Evolutionary conservation across 164 flowering plant genomes (phyloP).

Genomic region (Dillenia turbinata): DNA sequence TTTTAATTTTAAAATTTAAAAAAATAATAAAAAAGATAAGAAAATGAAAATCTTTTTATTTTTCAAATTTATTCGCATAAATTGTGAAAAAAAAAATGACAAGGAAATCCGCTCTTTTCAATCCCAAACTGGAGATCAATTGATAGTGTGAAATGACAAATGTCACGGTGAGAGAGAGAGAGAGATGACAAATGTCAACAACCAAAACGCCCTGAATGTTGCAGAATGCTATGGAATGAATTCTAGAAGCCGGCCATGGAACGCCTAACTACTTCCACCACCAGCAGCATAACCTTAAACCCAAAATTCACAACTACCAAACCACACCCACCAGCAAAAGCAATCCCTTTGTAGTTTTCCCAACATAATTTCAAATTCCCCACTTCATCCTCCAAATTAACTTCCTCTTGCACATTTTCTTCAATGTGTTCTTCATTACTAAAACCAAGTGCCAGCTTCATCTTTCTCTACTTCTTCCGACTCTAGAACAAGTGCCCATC

Average conservation of each 20-base stretch:
- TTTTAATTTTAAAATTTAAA: no score
- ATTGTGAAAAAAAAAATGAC: no score
- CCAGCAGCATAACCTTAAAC: slow-evolving; percentile 2
- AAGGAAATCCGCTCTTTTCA: no score
- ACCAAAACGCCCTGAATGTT: no score
- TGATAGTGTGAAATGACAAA: no score
- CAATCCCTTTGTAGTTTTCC: no score
- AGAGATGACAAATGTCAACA: no score
- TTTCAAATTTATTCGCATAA: no score
- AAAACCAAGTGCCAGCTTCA: slow-evolving; percentile 11
- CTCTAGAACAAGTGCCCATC: slow-evolving; percentile 14
- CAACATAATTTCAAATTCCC: slow-evolving; percentile 8
- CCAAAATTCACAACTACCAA: neutral
- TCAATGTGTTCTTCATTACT: slow-evolving; percentile 1
- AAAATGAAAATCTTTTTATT: no score
- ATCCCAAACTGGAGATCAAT: no score
- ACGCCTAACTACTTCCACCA: slow-evolving; percentile 14
- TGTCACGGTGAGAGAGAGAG: no score
- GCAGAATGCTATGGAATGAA: neutral
- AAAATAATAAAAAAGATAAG: no score
- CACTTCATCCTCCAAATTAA: slow-evolving; percentile 7
- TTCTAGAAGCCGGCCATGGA: slow-evolving; percentile 20
- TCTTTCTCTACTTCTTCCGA: slow-evolving; percentile 8
- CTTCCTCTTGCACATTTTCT: slow-evolving; percentile 5
- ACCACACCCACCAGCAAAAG: neutral